Evolutionary conservation across 164 flowering plant species (phyloP), one percentile per base, ranked within the genome.

Genomic region (Nymphaea colorata): DNA sequence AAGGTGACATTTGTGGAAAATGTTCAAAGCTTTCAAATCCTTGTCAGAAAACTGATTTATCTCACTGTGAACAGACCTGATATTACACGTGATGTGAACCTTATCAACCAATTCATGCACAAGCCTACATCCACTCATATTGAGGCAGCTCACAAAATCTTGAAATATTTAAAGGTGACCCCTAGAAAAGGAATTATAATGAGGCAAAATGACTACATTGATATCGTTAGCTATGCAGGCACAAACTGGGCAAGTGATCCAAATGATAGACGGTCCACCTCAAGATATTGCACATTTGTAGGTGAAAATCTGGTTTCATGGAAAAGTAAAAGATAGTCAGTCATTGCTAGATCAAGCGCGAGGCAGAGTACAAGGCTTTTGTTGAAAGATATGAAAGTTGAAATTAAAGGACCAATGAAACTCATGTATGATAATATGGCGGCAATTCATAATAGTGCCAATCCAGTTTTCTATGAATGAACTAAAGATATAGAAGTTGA

Each of bases 401-500:
- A 16, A 55, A 16, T 55, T 2, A 55, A 55, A 16, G 10, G 10
- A 8, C 59, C 59, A 10, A 55, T 55, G 59, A 55, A 10, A 8
- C 16, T 55, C 10, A 8, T 8, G 12, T 55, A 8, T 62, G 2
- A 62, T 25, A 62, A 62, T 62, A 25, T 11, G 18, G 64, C 64
- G 2, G 64, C 8, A 14, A 12, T 62, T 11, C 64, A 62, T 62
- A 62, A 2, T 18, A 25, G n/a, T 11, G 18, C 1, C 8, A 62
- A 62, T 62, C 64, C 64, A 6, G 36, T 18, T 12, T 62, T 11
- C 2, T 2, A 62, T 62, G 64, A 62, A 62, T 2, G 64, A 18
- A 62, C 64, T 17, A 62, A 11, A 62, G n/a, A 62, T 18, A 62
- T 17, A 11, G 64, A 62, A 62, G 64, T 18, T 11, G 64, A 62